These are phyloP conservation scores for Rhodotorula paludigena DNA, from an alignment of 768 basidiomycete genomes.

Conservation along the genomic window DNA sequence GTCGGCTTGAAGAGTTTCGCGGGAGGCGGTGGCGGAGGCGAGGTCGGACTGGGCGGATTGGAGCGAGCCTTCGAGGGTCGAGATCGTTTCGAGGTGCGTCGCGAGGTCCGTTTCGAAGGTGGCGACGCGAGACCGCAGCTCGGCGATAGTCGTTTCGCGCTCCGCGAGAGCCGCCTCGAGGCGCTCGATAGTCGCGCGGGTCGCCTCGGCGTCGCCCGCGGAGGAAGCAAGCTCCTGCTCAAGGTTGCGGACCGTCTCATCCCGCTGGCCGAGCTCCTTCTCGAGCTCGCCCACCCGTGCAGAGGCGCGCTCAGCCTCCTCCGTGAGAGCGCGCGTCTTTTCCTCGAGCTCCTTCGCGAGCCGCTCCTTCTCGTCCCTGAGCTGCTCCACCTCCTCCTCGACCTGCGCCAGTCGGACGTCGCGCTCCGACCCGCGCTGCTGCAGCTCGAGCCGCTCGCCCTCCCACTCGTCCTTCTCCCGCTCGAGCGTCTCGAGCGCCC, in stretches of 20 bases:
- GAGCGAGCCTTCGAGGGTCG: neutral
- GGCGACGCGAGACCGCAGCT: neutral
- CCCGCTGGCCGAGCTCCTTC: conserved; percentile 55
- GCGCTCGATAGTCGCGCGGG: neutral
- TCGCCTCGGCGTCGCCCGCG: neutral
- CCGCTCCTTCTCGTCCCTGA: neutral
- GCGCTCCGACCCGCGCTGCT: neutral
- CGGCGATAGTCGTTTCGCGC: neutral
- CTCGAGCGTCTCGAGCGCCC: neutral
- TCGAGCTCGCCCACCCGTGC: neutral
- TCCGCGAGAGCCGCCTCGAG: neutral
- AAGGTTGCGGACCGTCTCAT: conserved; percentile 52
- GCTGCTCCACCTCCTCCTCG: neutral
- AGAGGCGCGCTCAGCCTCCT: neutral
- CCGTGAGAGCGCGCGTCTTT: conserved; percentile 46
- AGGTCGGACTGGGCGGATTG: neutral
- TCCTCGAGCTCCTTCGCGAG: neutral
- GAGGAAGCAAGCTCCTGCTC: conserved; percentile 3
- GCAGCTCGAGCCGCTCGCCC: neutral
- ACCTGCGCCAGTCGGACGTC: neutral
- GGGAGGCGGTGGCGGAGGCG: neutral
- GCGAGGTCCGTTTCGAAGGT: neutral
- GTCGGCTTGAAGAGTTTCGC: conserved; percentile 6
- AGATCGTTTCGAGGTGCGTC: neutral
- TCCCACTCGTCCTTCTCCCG: neutral